These are phyloP conservation scores for Stropharia rugosoannulata DNA, from an alignment of 768 basidiomycete genomes.

Conservation along the genomic window DNA sequence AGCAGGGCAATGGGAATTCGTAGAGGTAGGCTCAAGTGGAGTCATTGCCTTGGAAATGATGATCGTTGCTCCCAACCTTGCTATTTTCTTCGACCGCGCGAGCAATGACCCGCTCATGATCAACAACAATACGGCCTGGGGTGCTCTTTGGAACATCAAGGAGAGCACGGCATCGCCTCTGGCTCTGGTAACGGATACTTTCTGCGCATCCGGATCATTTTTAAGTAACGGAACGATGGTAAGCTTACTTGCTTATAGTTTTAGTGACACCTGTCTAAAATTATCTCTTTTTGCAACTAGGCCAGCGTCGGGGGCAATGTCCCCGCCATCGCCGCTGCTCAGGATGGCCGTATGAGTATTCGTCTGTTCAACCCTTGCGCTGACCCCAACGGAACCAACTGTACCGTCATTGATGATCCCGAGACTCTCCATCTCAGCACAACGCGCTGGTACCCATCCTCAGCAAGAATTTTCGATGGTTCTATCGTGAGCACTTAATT, in stretches of 20 bases:
- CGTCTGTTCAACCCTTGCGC: constrained; percentile 39
- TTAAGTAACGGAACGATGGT: constrained; percentile 42
- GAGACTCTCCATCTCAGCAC: constrained; percentile 30
- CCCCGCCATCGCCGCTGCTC: constrained; percentile 24
- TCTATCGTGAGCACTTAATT: constrained; percentile 25
- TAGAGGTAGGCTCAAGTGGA: constrained; percentile 28
- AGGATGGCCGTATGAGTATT: constrained; percentile 34
- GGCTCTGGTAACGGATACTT: constrained; percentile 36
- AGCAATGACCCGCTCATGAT: constrained; percentile 39
- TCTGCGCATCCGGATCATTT: constrained; percentile 42
- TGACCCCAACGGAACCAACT: constrained; percentile 26
- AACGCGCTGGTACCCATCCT: constrained; percentile 41
- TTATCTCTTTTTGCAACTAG: constrained; percentile 12
- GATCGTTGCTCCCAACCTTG: constrained; percentile 27
- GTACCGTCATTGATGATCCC: constrained; percentile 36
- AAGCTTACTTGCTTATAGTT: constrained; percentile 7
- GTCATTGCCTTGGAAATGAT: constrained; percentile 27
- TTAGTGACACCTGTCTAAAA: neutral
- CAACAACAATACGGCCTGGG: constrained; percentile 45
- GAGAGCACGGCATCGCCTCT: constrained; percentile 36
- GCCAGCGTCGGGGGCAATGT: constrained; percentile 30
- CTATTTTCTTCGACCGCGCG: constrained; percentile 28
- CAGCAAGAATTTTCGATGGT: constrained; percentile 31
- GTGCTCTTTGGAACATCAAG: constrained; percentile 39
- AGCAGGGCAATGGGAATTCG: constrained; percentile 23